A percentile compares a stretch with the other conserved stretches of the same genome.
Conservation (phyloP, 768 basidiomycete genomes). For the Chalciporus pseudorubinellus region DNA sequence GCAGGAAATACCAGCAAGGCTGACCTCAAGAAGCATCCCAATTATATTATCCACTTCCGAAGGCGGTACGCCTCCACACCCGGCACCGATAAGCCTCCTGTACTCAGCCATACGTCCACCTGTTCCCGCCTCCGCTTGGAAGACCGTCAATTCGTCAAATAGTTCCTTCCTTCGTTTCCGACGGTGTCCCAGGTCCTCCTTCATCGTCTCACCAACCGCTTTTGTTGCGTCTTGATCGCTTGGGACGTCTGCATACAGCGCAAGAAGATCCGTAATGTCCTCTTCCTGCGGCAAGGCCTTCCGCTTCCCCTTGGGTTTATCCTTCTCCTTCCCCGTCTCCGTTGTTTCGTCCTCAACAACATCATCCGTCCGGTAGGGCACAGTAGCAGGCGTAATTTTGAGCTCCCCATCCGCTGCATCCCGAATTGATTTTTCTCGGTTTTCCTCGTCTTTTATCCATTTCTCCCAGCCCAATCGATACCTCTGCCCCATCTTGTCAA, state of each 20-base stretch:
- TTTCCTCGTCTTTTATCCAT: slow-evolving; percentile 86
- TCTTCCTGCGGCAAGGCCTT: slow-evolving; percentile 48
- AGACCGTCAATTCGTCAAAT: slow-evolving; percentile 74
- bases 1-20: slow-evolving; percentile 15
- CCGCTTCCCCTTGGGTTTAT: slow-evolving; percentile 54
- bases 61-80: slow-evolving; percentile 82
- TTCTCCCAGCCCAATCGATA: slow-evolving; percentile 90
- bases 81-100: slow-evolving; percentile 82
- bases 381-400: slow-evolving; percentile 42
- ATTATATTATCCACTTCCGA: slow-evolving; percentile 88
- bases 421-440: slow-evolving; percentile 67
- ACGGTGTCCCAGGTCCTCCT: slow-evolving; percentile 63
- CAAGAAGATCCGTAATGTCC: slow-evolving; percentile 63
- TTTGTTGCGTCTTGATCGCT: slow-evolving; percentile 53
- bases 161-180: slow-evolving; percentile 65
- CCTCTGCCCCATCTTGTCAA: slow-evolving; percentile 73
- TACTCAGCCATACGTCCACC: slow-evolving; percentile 88
- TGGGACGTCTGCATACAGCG: slow-evolving; percentile 56
- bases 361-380: slow-evolving; percentile 47
- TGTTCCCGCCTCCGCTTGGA: slow-evolving; percentile 89
- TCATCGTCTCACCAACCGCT: slow-evolving; percentile 55
- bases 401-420: slow-evolving; percentile 60
- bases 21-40: slow-evolving; percentile 79
- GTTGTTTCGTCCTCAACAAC: slow-evolving; percentile 41
- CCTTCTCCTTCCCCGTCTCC: slow-evolving; percentile 37